Evolutionary conservation across 1,284 basidiomycete species (phyloP), one percentile per base, ranked within the genome.

Genomic region (Cutaneotrichosporon sp.): DNA sequence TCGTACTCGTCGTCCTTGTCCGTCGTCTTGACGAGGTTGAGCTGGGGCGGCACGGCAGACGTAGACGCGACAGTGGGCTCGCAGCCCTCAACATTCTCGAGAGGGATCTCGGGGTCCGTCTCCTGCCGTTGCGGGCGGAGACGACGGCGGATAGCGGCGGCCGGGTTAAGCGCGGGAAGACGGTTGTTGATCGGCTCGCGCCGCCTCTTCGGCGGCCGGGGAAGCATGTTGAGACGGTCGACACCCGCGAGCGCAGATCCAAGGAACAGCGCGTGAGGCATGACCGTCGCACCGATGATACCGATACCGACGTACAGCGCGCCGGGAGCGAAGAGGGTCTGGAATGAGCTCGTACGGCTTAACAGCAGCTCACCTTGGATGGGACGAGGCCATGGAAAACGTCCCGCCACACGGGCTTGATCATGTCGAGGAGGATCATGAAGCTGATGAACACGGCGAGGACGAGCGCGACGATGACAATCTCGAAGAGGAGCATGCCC

Each of bases 251-350:
- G 84, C 38, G 89, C 87, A 3, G 90, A 92, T 11, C 93, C 94
- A 8, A 97, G 83, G 81, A 92, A 95, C 24, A 97, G 83, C 49
- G 89, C 89, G 75, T 97, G 95, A 0, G 95, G 94, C 94, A 84
- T 83, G 58, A 91, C 91, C 49, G 92, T 89, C 27, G 90, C 89
- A 71, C 83, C 83, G 38, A 83, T 78, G 63, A 83, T 83, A 50
- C 83, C 84, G 27, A 85, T 81, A 14, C 91, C 89, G 9, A 88
- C 87, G 75, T 97, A 98, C 2, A 97, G 80, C 9, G 87, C 83
- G 18, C 77, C 75, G 9, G 78, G 74, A 43, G 74, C 65, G 46
- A 78, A 69, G 3, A 79, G 71, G 0, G 79, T 79, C 72, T 75
- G 51, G 33, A 2, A 22, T 57, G 22, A 49, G 54, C 51, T 31